A percentile compares a stretch with the other conserved stretches of the same genome.
Conservation (phyloP, 306 rosid genomes). For the Quercus ilex region DNA sequence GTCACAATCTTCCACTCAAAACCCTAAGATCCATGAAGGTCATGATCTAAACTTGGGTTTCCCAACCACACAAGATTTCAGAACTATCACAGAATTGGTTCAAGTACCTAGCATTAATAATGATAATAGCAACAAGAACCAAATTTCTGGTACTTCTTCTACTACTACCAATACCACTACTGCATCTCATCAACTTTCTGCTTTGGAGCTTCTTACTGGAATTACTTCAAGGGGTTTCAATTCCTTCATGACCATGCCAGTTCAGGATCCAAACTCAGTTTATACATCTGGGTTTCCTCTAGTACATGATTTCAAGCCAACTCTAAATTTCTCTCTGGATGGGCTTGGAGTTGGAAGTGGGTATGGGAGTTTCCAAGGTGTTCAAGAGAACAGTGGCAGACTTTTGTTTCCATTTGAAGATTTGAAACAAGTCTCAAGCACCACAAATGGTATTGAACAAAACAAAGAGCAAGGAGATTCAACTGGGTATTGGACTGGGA, state of each 20-base stretch:
- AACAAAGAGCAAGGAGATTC: slow-evolving; percentile 54
- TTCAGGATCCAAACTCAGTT: slow-evolving; percentile 33
- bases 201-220: slow-evolving; percentile 65
- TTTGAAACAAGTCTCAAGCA: slow-evolving; percentile 42
- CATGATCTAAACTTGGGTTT: slow-evolving; percentile 68
- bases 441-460: slow-evolving; percentile 25
- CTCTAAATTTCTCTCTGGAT: slow-evolving; percentile 58
- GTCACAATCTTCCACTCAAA: slow-evolving; percentile 17
- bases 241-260: slow-evolving; percentile 48
- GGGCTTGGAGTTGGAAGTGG: slow-evolving; percentile 50
- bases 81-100: slow-evolving; percentile 29
- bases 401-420: slow-evolving; percentile 65
- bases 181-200: slow-evolving; percentile 43
- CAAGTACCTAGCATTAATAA: slow-evolving; percentile 25
- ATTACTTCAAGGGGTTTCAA: slow-evolving; percentile 49
- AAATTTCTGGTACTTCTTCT: slow-evolving; percentile 15
- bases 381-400: slow-evolving; percentile 38
- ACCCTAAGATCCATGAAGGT: slow-evolving; percentile 32
- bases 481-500: slow-evolving; percentile 72
- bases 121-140: slow-evolving; percentile 11
- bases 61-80: slow-evolving; percentile 29
- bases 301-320: slow-evolving; percentile 55
- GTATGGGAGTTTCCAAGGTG: slow-evolving; percentile 25
- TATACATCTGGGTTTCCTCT: slow-evolving; percentile 43
- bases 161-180: background rate